A percentile compares a stretch with the other conserved stretches of the same genome.
These are phyloP conservation scores for Globisporangium iwayamae DNA, from an alignment of 352 stramenopile species.

Conservation along the genomic window DNA sequence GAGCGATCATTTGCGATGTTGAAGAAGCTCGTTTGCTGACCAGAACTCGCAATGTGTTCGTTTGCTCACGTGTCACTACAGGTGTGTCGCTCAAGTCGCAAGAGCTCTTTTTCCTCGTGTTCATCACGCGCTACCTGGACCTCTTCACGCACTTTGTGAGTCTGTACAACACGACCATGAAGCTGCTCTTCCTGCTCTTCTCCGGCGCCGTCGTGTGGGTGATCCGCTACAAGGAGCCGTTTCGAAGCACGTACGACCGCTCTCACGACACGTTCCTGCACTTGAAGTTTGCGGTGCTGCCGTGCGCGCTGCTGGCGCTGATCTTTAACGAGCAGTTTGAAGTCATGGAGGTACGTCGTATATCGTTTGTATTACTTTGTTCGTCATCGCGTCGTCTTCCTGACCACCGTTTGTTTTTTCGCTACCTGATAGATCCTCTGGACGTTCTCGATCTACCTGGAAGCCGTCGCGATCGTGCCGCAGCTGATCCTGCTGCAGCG, in stretches of 20 bases:
- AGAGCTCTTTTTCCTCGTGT: constrained; percentile 99
- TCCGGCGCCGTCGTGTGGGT: constrained; percentile 98
- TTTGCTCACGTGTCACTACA: constrained; percentile 20
- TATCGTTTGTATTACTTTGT: background rate
- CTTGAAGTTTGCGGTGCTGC: constrained; percentile 96
- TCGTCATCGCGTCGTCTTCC: background rate
- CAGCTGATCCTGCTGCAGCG: constrained; percentile 99
- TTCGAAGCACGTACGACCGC: constrained; percentile 98
- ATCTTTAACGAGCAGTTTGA: constrained; percentile 93
- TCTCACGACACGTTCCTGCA: constrained; percentile 99
- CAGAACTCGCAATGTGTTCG: background rate
- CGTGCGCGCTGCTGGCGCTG: constrained; percentile 94
- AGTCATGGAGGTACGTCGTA: constrained; percentile 68
- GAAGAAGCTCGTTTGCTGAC: background rate
- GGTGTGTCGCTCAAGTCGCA: constrained; percentile 99
- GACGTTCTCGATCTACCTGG: constrained; percentile 99
- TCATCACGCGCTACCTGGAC: constrained; percentile 98
- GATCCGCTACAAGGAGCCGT: constrained; percentile 95
- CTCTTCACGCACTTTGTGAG: constrained; percentile 95
- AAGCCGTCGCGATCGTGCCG: constrained; percentile 98
- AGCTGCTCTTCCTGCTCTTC: constrained; percentile 96
- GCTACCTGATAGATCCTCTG: constrained; percentile 86
- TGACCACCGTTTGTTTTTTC: background rate
- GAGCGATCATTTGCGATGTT: background rate
- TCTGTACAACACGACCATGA: constrained; percentile 99